Conservation (phyloP, 345 rosid species). For the Citrus glauca region DNA sequence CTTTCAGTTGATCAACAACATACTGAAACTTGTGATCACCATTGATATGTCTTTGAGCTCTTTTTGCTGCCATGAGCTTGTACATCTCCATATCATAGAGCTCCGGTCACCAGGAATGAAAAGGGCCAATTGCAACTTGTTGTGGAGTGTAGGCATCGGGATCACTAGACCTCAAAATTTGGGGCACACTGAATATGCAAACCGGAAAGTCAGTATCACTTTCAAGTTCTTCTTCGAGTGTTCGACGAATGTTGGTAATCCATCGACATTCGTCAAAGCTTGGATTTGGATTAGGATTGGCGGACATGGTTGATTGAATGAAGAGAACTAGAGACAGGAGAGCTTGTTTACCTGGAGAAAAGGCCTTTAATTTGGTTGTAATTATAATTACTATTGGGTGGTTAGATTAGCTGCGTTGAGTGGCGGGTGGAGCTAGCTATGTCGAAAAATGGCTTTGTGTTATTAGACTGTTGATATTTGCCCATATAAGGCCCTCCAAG, state of each 20-base stretch:
- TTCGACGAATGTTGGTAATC: slow-evolving; percentile 47
- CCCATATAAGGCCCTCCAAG: no score
- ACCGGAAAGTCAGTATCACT: slow-evolving; percentile 38
- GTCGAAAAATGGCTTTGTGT: no score
- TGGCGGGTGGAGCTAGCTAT: no score
- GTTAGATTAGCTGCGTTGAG: no score
- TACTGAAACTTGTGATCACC: slow-evolving; percentile 28
- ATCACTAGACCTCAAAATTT: slow-evolving; percentile 33
- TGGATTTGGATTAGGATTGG: slow-evolving; percentile 11
- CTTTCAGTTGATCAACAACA: slow-evolving; percentile 40
- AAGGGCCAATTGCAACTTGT: slow-evolving; percentile 70
- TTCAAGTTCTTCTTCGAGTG: slow-evolving; percentile 57
- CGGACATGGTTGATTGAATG: background rate
- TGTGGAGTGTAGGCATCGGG: slow-evolving; percentile 74
- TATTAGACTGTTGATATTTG: no score
- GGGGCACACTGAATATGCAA: slow-evolving; percentile 67
- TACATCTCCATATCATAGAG: slow-evolving; percentile 64
- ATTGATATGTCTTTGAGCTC: slow-evolving; percentile 39
- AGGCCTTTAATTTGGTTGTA: no score
- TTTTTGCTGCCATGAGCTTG: slow-evolving; percentile 55
- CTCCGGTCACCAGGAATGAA: slow-evolving; percentile 62
- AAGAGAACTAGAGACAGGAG: no score
- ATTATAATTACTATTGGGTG: no score
- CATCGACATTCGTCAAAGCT: slow-evolving; percentile 57
- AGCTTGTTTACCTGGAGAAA: no score